Percentiles rank a stretch among this genome's conserved stretches.
These are phyloP conservation scores for Aspergillus haitiensis DNA, from an alignment of 495 filamentous ascomycete species.

Conservation along the genomic window DNA sequence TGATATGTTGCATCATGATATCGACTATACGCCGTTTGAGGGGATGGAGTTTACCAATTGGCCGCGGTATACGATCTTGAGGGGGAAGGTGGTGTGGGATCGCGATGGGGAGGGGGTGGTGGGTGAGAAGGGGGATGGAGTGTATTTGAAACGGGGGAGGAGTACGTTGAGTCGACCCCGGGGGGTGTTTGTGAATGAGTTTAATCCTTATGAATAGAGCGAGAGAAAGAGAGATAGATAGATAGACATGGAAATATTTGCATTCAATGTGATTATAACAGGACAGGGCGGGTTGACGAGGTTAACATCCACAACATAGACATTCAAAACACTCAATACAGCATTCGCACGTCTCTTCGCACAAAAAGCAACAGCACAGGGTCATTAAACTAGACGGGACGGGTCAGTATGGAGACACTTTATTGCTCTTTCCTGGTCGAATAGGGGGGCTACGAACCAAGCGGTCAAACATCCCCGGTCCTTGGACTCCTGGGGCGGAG, in stretches of 20 bases:
- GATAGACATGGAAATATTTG: not conserved
- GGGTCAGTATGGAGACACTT: not conserved
- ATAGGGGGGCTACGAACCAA: constrained; percentile 14
- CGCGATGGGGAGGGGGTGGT: constrained; percentile 49
- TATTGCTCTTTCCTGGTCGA: too few species aligned
- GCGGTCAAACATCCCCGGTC: constrained; percentile 28
- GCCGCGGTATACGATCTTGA: constrained; percentile 60
- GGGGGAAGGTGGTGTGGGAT: constrained; percentile 59
- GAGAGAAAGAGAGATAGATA: not conserved
- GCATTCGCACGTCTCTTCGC: constrained; percentile 29
- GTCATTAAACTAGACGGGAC: constrained; percentile 23
- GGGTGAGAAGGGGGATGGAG: constrained; percentile 51
- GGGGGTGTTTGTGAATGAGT: constrained; percentile 21
- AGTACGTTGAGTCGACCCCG: constrained; percentile 18
- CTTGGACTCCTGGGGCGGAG: constrained; percentile 25
- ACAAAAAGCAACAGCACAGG: constrained; percentile 32
- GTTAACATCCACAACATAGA: constrained; percentile 25
- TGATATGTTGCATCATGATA: constrained; percentile 56
- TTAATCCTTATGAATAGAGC: constrained; percentile 15
- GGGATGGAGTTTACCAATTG: constrained; percentile 55
- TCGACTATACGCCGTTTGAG: constrained; percentile 64
- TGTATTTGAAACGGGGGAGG: constrained; percentile 46
- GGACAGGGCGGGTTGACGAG: not conserved
- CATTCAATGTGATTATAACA: not conserved
- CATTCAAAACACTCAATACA: constrained; percentile 25